Evolutionary conservation across 2,329 filamentous ascomycete species (phyloP).

Genomic region (Aspergillus novoparasiticus): DNA sequence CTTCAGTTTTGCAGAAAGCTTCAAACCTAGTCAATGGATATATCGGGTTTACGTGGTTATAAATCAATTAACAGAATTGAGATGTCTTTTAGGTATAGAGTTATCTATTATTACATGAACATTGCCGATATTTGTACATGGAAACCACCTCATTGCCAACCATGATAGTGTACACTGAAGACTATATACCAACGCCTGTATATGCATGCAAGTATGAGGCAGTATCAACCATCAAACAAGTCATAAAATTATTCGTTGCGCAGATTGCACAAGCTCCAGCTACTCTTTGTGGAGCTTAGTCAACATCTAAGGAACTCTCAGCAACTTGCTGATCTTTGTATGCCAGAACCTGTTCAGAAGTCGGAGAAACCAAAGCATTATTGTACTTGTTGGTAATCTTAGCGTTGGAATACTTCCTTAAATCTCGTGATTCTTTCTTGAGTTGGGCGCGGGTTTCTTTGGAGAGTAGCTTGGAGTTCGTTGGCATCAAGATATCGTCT

Average conservation of each 20-base stretch:
- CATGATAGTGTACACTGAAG: neutral
- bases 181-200: constrained; percentile 20
- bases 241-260: neutral
- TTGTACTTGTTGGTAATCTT: constrained; percentile 20
- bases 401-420: constrained; percentile 35
- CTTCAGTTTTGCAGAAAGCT: no score
- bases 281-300: neutral
- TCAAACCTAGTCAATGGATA: no score
- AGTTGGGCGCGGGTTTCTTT: constrained; percentile 28
- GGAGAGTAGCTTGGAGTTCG: constrained; percentile 24
- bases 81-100: neutral
- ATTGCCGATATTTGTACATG: constrained; percentile 4
- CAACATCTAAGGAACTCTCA: neutral
- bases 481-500: constrained; percentile 37
- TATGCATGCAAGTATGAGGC: constrained; percentile 14
- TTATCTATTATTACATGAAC: constrained; percentile 6
- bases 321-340: constrained; percentile 16
- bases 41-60: no score
- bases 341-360: constrained; percentile 25
- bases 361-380: constrained; percentile 22
- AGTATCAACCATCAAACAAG: neutral
- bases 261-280: neutral
- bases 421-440: constrained; percentile 25
- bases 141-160: neutral
- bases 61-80: neutral